phyloP scores from a whole-genome alignment of 75 land plant species.

The Picea glauca region DNA sequence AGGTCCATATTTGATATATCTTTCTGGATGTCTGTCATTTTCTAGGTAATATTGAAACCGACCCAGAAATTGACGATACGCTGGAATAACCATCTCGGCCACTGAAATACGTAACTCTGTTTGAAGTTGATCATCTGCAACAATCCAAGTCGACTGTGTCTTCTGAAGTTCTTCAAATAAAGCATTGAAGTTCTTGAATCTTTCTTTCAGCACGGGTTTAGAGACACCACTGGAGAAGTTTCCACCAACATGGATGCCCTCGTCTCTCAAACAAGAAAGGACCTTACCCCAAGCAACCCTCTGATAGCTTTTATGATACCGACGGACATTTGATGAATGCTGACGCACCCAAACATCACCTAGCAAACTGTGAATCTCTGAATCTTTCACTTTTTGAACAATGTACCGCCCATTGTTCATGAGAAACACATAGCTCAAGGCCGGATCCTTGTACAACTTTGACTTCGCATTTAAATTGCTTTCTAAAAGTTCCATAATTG shows the following conservation, averaged over 20 bases:
- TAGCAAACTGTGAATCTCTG: slow-evolving; percentile 44
- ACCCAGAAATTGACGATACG: slow-evolving; percentile 72
- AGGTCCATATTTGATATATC: slow-evolving; percentile 71
- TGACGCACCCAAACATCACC: slow-evolving; percentile 66
- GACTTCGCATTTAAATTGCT: slow-evolving; percentile 57
- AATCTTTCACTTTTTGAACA: slow-evolving; percentile 66
- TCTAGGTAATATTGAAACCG: slow-evolving; percentile 54
- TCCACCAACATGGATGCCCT: slow-evolving; percentile 51
- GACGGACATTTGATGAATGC: slow-evolving; percentile 44
- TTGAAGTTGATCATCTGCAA: slow-evolving; percentile 71
- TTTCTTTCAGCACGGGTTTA: slow-evolving; percentile 68
- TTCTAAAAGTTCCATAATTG: slow-evolving; percentile 60
- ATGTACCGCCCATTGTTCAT: slow-evolving; percentile 67
- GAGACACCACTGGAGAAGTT: slow-evolving; percentile 26
- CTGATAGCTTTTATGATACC: slow-evolving; percentile 63
- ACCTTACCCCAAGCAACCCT: slow-evolving; percentile 73
- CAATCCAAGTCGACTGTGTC: slow-evolving; percentile 74
- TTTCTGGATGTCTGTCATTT: slow-evolving; percentile 52
- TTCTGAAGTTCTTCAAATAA: slow-evolving; percentile 73
- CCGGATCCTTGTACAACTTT: slow-evolving; percentile 60
- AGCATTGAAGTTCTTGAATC: slow-evolving; percentile 72
- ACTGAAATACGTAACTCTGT: slow-evolving; percentile 81
- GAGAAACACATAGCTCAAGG: slow-evolving; percentile 38
- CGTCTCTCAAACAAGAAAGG: slow-evolving; percentile 50
- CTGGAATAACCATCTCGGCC: slow-evolving; percentile 67